phyloP scores from a whole-genome alignment of 768 basidiomycete genomes.

The Trametes meyenii region DNA sequence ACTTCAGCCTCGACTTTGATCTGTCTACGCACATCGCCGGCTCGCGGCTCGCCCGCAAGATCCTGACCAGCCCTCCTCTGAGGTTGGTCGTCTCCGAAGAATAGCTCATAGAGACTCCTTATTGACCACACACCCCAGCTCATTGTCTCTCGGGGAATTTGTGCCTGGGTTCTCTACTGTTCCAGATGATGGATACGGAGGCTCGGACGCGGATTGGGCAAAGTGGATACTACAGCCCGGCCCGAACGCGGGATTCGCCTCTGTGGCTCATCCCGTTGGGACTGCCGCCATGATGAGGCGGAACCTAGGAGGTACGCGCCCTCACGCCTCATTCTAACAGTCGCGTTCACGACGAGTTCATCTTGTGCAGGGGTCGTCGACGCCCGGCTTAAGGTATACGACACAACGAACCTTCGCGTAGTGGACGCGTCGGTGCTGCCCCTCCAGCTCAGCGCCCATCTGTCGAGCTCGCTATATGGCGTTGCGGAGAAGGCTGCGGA shows the following conservation, averaged over 20 bases:
- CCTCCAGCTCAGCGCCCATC: constrained; percentile 49
- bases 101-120: no score
- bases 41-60: constrained; percentile 45
- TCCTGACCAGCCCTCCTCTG: constrained; percentile 47
- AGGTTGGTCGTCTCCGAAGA: no score
- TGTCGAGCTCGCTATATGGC: constrained; percentile 43
- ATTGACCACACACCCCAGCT: no score
- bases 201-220: constrained; percentile 49
- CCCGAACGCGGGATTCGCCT: constrained; percentile 41
- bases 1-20: constrained; percentile 53
- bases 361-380: constrained; percentile 50
- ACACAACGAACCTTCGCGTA: constrained; percentile 56
- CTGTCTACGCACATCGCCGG: constrained; percentile 52
- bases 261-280: constrained; percentile 53
- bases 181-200: no score
- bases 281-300: constrained; percentile 41
- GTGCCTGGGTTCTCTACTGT: no score
- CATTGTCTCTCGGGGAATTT: no score
- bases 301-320: constrained; percentile 32
- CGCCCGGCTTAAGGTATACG: constrained; percentile 53
- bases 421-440: constrained; percentile 59
- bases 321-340: constrained; percentile 22
- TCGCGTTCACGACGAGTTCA: no score
- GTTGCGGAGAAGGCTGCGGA: constrained; percentile 38
- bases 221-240: constrained; percentile 42